phyloP scores from a whole-genome alignment of 305 asterid genomes.

The Fraxinus angustifolia region DNA sequence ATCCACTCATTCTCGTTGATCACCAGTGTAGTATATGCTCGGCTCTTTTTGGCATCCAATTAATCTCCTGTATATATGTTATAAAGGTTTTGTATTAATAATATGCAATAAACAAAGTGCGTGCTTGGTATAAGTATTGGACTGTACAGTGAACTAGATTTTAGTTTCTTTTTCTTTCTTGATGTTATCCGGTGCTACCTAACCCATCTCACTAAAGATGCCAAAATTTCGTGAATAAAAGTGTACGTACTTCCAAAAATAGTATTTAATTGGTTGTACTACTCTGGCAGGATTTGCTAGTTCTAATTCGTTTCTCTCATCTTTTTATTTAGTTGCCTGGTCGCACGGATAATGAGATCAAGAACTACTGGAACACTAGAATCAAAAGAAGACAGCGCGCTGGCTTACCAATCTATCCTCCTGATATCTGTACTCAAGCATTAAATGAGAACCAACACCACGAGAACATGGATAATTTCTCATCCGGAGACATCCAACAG shows the following conservation, averaged over 20 bases:
- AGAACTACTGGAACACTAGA: constrained; percentile 73
- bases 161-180: background rate
- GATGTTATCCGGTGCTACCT: background rate
- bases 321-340: constrained; percentile 56
- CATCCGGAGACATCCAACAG: constrained; percentile 30
- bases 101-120: background rate
- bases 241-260: background rate
- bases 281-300: background rate
- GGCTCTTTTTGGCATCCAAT: background rate
- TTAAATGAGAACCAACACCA: constrained; percentile 39
- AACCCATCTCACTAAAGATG: background rate
- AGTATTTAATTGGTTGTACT: background rate
- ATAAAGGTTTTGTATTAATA: background rate
- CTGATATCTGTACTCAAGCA: constrained; percentile 36
- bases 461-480: constrained; percentile 24
- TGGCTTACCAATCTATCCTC: constrained; percentile 56
- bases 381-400: constrained; percentile 56
- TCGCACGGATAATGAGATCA: constrained; percentile 75
- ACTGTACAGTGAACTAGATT: background rate
- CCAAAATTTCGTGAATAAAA: background rate
- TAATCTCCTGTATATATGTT: background rate
- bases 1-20: background rate
- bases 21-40: background rate
- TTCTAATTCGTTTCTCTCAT: constrained; percentile 15
- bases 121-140: background rate